Evolutionary conservation across 768 basidiomycete species (phyloP).

Genomic region (Russula brevipes): DNA sequence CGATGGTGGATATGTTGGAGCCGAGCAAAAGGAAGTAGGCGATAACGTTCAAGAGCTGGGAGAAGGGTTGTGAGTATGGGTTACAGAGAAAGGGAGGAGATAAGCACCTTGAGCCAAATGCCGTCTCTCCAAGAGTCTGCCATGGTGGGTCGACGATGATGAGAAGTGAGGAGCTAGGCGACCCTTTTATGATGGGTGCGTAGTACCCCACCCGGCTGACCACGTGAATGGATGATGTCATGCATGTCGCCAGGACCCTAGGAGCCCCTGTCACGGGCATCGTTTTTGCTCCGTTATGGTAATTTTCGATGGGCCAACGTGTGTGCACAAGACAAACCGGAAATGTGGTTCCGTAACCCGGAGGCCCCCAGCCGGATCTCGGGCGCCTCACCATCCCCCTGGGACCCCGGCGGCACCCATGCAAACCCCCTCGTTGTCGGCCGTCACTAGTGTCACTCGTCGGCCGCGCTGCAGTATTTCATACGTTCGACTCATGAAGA

Average conservation of each 20-base stretch:
- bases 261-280: not conserved
- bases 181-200: not conserved
- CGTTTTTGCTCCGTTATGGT: no score
- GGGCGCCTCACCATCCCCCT: no score
- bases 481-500: not conserved
- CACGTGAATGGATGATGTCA: constrained; percentile 15
- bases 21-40: constrained; percentile 86
- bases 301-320: no score
- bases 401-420: no score
- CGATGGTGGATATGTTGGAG: constrained; percentile 82
- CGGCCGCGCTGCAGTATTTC: no score
- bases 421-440: no score
- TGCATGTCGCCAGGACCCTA: no score
- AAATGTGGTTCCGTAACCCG: no score
- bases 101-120: constrained; percentile 67
- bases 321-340: no score
- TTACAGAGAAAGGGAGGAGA: not conserved
- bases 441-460: no score
- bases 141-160: constrained; percentile 7
- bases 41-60: constrained; percentile 65
- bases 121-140: constrained; percentile 63
- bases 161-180: not conserved
- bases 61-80: not conserved
- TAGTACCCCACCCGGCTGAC: not conserved
- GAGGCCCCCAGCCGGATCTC: no score